These are phyloP conservation scores for Pachysandra terminalis DNA, from an alignment of 164 flowering plant species.

Conservation along the genomic window DNA sequence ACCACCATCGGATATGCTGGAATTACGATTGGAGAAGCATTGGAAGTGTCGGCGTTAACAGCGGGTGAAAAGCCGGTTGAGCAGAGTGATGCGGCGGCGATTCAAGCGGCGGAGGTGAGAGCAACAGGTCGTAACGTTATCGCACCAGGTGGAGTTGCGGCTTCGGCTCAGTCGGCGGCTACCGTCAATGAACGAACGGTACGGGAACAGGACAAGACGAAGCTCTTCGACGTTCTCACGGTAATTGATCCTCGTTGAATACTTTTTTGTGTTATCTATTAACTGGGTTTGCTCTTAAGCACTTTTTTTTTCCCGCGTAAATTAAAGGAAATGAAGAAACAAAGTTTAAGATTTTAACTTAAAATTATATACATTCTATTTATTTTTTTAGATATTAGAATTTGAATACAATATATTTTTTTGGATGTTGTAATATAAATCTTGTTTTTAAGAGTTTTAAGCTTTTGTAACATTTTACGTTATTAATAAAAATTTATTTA, in stretches of 20 bases:
- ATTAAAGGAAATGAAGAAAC: no score
- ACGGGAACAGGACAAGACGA: conserved; percentile 28
- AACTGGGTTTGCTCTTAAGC: no score
- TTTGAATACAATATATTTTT: not conserved
- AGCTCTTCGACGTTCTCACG: conserved; percentile 33
- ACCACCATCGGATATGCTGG: conserved; percentile 6
- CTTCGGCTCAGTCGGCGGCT: conserved; percentile 49
- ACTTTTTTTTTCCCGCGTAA: no score
- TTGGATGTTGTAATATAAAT: conserved; percentile 2
- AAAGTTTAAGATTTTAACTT: no score
- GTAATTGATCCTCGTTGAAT: conserved; percentile 21
- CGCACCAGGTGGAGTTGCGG: conserved; percentile 46
- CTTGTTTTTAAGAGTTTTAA: no score
- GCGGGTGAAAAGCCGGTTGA: conserved; percentile 47
- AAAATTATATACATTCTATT: no score
- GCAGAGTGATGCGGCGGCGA: conserved; percentile 55
- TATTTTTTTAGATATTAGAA: not conserved
- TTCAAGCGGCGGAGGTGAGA: conserved; percentile 46
- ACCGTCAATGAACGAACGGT: conserved; percentile 16
- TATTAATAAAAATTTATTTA: no score
- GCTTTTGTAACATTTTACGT: no score
- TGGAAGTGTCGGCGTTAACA: conserved; percentile 34
- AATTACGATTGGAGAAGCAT: conserved; percentile 48
- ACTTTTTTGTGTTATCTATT: no score
- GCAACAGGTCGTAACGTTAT: conserved; percentile 27